Conservation (phyloP, 2,329 filamentous ascomycete species). For the Colletotrichum orbiculare region DNA sequence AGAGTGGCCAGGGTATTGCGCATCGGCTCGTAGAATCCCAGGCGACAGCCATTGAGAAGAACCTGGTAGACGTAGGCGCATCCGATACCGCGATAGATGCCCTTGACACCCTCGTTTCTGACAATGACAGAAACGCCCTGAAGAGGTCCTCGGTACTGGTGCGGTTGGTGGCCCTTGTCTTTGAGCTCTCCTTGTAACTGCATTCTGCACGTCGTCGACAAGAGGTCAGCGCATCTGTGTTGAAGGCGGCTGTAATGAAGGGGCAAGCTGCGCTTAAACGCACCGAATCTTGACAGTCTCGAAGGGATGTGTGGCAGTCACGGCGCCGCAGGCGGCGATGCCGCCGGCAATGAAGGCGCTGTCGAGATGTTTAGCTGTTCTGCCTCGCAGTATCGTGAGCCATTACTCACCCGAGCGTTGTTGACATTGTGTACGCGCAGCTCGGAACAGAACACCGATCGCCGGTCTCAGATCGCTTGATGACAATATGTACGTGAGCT, state of each 20-base stretch:
- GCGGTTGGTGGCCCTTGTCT: conserved; percentile 83
- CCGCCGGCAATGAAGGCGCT: conserved; percentile 95
- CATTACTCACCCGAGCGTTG: conserved; percentile 56
- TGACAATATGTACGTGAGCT: not conserved
- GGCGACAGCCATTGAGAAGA: conserved; percentile 92
- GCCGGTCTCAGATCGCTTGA: not conserved
- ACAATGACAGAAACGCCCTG: conserved; percentile 93
- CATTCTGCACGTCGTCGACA: conserved; percentile 66
- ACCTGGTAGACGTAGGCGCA: conserved; percentile 97
- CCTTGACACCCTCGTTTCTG: conserved; percentile 86
- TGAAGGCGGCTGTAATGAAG: conserved; percentile 21
- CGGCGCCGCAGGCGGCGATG: conserved; percentile 95
- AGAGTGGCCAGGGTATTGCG: conserved; percentile 76
- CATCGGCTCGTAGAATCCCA: conserved; percentile 98
- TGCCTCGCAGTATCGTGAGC: conserved; percentile 11
- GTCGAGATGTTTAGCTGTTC: conserved; percentile 34
- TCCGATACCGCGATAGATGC: conserved; percentile 88
- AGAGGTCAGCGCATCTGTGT: conserved; percentile 28
- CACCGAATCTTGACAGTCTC: conserved; percentile 99
- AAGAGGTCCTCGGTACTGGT: conserved; percentile 89
- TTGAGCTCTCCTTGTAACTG: conserved; percentile 97
- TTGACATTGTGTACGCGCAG: conserved; percentile 56
- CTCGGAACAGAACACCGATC: not conserved
- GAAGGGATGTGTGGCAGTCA: conserved; percentile 97
- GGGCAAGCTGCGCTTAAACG: conserved; percentile 41